Evolutionary conservation across 2,329 filamentous ascomycete genomes (phyloP), one percentile per base, ranked within the genome.

Genomic region (Lachnellula arida): DNA sequence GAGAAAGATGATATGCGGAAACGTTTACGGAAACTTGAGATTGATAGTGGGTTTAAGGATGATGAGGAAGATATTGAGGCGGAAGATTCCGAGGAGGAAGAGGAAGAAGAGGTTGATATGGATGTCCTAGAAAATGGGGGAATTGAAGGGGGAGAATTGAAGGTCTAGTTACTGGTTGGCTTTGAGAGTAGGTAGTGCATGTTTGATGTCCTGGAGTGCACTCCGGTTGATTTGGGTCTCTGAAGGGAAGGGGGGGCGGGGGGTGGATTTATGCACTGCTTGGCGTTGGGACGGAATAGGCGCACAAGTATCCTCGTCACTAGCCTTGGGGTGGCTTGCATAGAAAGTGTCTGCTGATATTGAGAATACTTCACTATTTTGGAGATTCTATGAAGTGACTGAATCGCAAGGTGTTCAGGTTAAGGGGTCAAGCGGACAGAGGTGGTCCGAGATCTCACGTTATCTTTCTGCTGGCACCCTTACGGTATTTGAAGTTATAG

Each of bases 1-100:
- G 84, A 89, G 70, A 81, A 91, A 58, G 87, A 93, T 54, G 85
- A 91, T 47, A 91, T 96, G 87, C 86, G 91, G 66, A 80, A 84
- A 53, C 80, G 92, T 43, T 77, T 99, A 61, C 75, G 81, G 53
- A 81, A 81, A 69, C 79, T 87, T 64, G 84, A 86, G 59, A 80
- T 97, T 14, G 89, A 96, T 58, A 87, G 85, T 56, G 88, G 88
- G 0, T 96, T 96, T 68, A 84, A 88, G 66, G 86, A 89, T 19
- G 84, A 85, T 54, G 78, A 82, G 7, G 81, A 79, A 46, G 78
- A 77, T 43, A 78, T 81, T 4, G 79, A 81, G 46, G 78, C 81
- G 1, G 85, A 87, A 28, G 87, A 90, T 44, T 67, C 63, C 14
- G 75, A 78, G 42, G 78, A 81, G 46, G 77, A 78, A 11, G 76